These are phyloP conservation scores for Verruconis gallopava DNA, from an alignment of 2,329 filamentous ascomycete species.

Conservation along the genomic window DNA sequence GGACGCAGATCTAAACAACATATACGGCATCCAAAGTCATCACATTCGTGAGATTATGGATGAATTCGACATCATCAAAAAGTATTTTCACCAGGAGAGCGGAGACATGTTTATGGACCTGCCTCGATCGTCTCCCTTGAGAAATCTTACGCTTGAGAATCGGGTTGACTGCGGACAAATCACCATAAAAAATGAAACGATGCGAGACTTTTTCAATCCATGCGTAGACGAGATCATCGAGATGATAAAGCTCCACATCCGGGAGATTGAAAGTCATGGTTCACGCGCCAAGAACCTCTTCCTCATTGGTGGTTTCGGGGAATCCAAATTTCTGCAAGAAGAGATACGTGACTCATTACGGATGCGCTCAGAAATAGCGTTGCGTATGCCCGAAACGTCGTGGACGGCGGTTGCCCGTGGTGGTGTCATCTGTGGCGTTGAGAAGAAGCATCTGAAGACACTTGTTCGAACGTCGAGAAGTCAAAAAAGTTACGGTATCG, in stretches of 20 bases:
- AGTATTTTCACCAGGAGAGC: background rate
- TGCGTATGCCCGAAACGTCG: background rate
- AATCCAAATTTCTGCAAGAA: background rate
- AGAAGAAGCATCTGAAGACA: background rate
- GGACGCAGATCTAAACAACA: background rate
- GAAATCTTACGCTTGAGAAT: background rate
- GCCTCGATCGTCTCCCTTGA: background rate
- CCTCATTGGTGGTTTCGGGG: background rate
- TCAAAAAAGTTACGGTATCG: background rate
- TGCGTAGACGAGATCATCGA: background rate
- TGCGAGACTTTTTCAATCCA: background rate
- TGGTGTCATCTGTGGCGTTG: constrained; percentile 31
- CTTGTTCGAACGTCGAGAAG: background rate
- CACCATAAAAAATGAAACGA: background rate
- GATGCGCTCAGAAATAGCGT: background rate
- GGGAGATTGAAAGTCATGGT: constrained; percentile 1
- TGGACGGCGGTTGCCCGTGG: background rate
- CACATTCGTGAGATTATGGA: background rate
- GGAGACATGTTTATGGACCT: background rate
- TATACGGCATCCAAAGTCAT: background rate
- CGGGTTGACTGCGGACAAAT: background rate
- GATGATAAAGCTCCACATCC: background rate
- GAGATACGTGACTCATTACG: background rate
- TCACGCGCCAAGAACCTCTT: constrained; percentile 1
- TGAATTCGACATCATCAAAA: background rate